Percentiles rank a stretch among this genome's conserved stretches.
phyloP scores from a whole-genome alignment of 345 rosid species.

The Nasturtium officinale region DNA sequence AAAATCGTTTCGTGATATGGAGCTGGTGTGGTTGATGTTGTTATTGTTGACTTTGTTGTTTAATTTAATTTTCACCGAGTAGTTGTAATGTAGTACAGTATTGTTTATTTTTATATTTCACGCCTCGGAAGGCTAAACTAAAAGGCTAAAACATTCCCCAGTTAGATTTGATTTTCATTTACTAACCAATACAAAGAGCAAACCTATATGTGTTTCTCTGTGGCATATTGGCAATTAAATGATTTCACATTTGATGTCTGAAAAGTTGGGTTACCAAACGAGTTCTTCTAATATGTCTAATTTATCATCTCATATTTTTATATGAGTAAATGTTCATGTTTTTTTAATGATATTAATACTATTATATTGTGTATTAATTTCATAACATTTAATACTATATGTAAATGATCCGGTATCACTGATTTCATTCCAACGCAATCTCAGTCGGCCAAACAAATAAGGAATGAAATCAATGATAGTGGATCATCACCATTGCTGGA shows the following conservation, averaged over 20 bases:
- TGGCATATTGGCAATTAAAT: not conserved
- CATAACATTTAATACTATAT: too few species aligned
- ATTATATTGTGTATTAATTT: too few species aligned
- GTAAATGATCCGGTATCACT: too few species aligned
- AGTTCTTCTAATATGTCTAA: not conserved
- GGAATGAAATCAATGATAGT: slow-evolving; percentile 29
- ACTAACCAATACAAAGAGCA: not conserved
- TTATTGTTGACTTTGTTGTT: slow-evolving; percentile 35
- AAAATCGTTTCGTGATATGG: slow-evolving; percentile 18
- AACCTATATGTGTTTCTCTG: not conserved
- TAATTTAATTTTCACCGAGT: too few species aligned
- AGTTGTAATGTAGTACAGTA: too few species aligned
- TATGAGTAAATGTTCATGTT: not conserved
- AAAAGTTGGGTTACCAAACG: not conserved
- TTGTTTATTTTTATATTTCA: slow-evolving; percentile 9
- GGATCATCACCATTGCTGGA: slow-evolving; percentile 22
- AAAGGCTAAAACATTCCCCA: slow-evolving; percentile 9
- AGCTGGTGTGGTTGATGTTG: slow-evolving; percentile 40
- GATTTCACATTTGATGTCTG: slow-evolving; percentile 15
- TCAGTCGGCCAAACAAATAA: slow-evolving; percentile 4
- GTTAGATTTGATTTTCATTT: slow-evolving; percentile 16
- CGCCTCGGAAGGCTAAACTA: not conserved
- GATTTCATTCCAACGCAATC: not conserved
- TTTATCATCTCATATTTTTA: not conserved
- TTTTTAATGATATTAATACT: not conserved